Conservation (phyloP, 2,329 filamentous ascomycete genomes). For the Claviceps monticola region DNA sequence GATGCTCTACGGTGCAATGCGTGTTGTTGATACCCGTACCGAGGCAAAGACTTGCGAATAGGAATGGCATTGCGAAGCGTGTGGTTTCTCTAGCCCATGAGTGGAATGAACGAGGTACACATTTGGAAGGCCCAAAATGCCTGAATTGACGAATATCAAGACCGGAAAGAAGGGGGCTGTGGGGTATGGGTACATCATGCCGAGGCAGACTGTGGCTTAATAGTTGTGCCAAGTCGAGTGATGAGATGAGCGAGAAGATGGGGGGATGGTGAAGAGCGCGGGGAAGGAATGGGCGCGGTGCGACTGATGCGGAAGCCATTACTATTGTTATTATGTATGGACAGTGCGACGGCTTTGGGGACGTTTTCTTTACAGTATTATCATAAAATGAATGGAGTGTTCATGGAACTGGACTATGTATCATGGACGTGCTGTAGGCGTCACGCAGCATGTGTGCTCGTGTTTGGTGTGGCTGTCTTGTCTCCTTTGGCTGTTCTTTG, state of each 20-base stretch:
- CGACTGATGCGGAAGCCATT: not conserved
- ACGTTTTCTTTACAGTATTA: not conserved
- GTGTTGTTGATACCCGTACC: too few species aligned
- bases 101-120: too few species aligned
- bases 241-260: not conserved
- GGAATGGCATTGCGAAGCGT: too few species aligned
- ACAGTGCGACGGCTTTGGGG: not conserved
- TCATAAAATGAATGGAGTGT: constrained; percentile 3
- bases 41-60: too few species aligned
- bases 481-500: too few species aligned
- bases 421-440: not conserved
- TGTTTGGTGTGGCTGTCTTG: too few species aligned
- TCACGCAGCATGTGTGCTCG: too few species aligned
- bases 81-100: too few species aligned
- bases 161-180: too few species aligned
- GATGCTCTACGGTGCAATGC: too few species aligned
- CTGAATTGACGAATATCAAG: too few species aligned
- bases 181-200: not conserved
- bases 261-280: not conserved
- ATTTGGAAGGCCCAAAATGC: too few species aligned
- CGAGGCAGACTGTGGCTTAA: not conserved
- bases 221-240: not conserved
- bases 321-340: constrained; percentile 4
- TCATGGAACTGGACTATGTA: not conserved
- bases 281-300: not conserved